These are phyloP conservation scores for Heimioporus punctisporus DNA, from an alignment of 1,284 basidiomycete species.

Conservation along the genomic window DNA sequence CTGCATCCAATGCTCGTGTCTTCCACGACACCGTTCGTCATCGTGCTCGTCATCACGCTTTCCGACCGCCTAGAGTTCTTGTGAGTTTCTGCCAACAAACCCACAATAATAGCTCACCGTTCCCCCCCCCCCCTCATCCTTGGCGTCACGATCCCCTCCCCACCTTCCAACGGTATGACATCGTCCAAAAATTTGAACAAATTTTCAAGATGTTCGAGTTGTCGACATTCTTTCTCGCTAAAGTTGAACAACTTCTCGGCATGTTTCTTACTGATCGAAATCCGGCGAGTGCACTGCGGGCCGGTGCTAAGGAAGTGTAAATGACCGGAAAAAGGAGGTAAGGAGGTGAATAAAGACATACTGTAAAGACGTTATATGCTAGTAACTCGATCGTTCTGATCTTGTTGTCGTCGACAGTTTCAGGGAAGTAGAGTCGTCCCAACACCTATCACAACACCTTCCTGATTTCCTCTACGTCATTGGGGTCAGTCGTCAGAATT, in stretches of 20 bases:
- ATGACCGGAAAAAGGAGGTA: background rate
- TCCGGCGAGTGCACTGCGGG: slow-evolving; percentile 78
- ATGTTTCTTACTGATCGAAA: slow-evolving; percentile 79
- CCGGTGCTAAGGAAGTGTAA: slow-evolving; percentile 44
- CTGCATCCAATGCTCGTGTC: slow-evolving; percentile 25
- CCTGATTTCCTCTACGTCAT: slow-evolving; percentile 67
- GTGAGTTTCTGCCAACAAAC: no score
- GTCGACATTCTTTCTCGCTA: slow-evolving; percentile 70
- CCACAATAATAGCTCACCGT: slow-evolving; percentile 42
- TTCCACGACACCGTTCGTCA: slow-evolving; percentile 29
- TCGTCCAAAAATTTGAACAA: slow-evolving; percentile 73
- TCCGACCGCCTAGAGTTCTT: slow-evolving; percentile 46
- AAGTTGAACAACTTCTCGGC: slow-evolving; percentile 71
- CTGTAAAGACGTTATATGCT: slow-evolving; percentile 59
- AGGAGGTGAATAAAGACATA: slow-evolving; percentile 34
- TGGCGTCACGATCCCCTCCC: slow-evolving; percentile 46
- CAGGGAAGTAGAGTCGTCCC: slow-evolving; percentile 76
- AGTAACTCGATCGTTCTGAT: slow-evolving; percentile 69
- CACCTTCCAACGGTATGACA: slow-evolving; percentile 55
- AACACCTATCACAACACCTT: slow-evolving; percentile 85
- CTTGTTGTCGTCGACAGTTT: slow-evolving; percentile 68
- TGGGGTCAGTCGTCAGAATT: background rate
- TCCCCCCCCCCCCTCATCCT: slow-evolving; percentile 47
- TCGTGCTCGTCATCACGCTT: slow-evolving; percentile 44
- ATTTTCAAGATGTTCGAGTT: slow-evolving; percentile 57